Evolutionary conservation across 345 rosid genomes (phyloP).

Genomic region (Trapa bicornis): DNA sequence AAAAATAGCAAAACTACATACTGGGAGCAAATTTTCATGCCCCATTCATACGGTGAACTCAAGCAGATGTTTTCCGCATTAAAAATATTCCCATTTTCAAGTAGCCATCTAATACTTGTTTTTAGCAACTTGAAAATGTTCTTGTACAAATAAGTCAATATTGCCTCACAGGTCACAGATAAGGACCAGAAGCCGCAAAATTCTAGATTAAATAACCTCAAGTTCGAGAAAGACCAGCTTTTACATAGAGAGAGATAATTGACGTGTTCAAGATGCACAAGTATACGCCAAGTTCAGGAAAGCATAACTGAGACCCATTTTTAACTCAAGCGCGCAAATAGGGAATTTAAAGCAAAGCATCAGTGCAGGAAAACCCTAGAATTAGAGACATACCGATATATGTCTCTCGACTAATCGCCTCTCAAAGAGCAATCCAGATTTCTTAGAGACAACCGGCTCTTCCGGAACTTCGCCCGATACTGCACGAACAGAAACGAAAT

Average conservation of each 20-base stretch:
- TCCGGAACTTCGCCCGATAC: slow-evolving; percentile 96
- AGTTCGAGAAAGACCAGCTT: not conserved
- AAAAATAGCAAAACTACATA: not conserved
- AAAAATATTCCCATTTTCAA: not conserved
- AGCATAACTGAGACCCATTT: not conserved
- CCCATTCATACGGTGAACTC: not conserved
- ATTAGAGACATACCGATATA: slow-evolving; percentile 34
- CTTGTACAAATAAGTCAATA: no score
- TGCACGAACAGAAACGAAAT: slow-evolving; percentile 10
- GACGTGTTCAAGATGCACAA: no score
- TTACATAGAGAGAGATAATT: no score
- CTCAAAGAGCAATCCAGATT: slow-evolving; percentile 78
- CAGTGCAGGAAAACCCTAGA: slow-evolving; percentile 22
- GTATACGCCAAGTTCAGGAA: no score
- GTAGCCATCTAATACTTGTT: not conserved
- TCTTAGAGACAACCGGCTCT: slow-evolving; percentile 77
- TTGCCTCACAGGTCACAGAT: not conserved
- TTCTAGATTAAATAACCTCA: not conserved
- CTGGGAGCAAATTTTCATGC: not conserved
- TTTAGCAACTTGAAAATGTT: not conserved
- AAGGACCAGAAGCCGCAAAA: not conserved
- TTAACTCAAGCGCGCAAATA: not conserved
- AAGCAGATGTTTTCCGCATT: not conserved
- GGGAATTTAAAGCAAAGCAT: not conserved
- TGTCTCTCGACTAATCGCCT: slow-evolving; percentile 83